These are phyloP conservation scores for Rutstroemia sp. DNA, from an alignment of 2,329 filamentous ascomycete species.

Conservation along the genomic window DNA sequence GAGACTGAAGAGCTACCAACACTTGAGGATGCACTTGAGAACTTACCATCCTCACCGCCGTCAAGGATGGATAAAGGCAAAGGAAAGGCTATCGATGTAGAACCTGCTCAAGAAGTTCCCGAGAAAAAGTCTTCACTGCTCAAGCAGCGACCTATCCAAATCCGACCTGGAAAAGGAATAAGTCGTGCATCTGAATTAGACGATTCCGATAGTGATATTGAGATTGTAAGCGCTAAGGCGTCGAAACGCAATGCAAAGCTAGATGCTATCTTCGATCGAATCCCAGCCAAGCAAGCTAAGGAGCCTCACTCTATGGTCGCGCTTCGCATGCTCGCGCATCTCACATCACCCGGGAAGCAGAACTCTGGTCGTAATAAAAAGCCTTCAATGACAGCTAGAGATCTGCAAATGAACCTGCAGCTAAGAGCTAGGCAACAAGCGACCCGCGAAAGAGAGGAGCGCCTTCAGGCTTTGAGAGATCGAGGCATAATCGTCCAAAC, in stretches of 20 bases:
- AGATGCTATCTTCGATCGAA: constrained; percentile 60
- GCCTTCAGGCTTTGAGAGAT: constrained; percentile 66
- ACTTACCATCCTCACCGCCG: constrained; percentile 15
- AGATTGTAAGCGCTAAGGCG: constrained; percentile 29
- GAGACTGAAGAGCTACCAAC: constrained; percentile 14
- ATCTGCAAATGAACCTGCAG: constrained; percentile 62
- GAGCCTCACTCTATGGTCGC: constrained; percentile 57
- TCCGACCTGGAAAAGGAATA: constrained; percentile 34
- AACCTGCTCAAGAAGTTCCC: constrained; percentile 5
- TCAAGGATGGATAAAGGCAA: constrained; percentile 49
- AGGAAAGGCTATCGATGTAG: constrained; percentile 41
- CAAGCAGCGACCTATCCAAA: constrained; percentile 30
- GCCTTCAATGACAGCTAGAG: constrained; percentile 56
- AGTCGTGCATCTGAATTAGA: constrained; percentile 29
- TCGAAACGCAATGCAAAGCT: constrained; percentile 39
- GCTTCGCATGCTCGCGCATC: constrained; percentile 66
- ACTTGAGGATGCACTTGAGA: constrained; percentile 14
- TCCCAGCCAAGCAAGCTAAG: constrained; percentile 55
- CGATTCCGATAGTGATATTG: constrained; percentile 41
- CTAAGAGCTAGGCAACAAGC: constrained; percentile 75
- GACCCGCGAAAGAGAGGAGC: constrained; percentile 65
- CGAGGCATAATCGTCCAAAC: constrained; percentile 79
- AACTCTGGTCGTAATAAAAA: constrained; percentile 37
- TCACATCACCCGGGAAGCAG: constrained; percentile 54
- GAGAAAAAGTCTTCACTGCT: constrained; percentile 20